Evolutionary conservation across 331 rosid genomes (phyloP).

Genomic region (Acacia concinna): DNA sequence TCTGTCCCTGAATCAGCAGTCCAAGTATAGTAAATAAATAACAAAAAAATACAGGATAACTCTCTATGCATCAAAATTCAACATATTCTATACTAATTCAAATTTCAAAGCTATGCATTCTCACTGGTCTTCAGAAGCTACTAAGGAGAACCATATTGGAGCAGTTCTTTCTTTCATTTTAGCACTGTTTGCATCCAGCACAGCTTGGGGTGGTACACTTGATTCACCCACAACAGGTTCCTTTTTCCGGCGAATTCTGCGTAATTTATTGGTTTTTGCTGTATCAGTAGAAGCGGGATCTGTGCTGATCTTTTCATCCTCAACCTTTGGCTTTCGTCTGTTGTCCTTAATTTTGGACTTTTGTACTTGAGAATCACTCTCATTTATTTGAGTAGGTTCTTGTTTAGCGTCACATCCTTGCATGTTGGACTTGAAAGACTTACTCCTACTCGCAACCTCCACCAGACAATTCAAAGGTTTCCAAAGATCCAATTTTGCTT

Average conservation of each 20-base stretch:
- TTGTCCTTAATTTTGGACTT: slow-evolving; percentile 64
- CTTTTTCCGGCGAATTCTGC: slow-evolving; percentile 70
- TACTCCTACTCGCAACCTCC: slow-evolving; percentile 89
- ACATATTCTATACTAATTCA: slow-evolving; percentile 2
- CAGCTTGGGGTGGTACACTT: slow-evolving; percentile 65
- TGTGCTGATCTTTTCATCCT: slow-evolving; percentile 53
- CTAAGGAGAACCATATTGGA: slow-evolving; percentile 89
- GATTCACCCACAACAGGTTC: slow-evolving; percentile 66
- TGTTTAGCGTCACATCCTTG: slow-evolving; percentile 59
- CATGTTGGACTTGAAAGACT: slow-evolving; percentile 66
- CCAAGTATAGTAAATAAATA: slow-evolving; percentile 28
- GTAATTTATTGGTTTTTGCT: slow-evolving; percentile 60
- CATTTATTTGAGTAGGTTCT: slow-evolving; percentile 45
- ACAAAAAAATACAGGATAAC: background rate
- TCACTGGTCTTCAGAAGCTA: slow-evolving; percentile 92
- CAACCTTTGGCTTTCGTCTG: slow-evolving; percentile 63
- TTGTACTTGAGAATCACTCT: slow-evolving; percentile 47
- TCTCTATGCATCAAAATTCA: slow-evolving; percentile 13
- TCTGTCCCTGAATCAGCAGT: slow-evolving; percentile 68
- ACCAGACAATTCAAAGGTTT: slow-evolving; percentile 86
- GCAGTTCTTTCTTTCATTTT: slow-evolving; percentile 48
- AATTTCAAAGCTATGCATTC: slow-evolving; percentile 38
- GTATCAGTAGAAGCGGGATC: slow-evolving; percentile 47
- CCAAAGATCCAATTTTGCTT: slow-evolving; percentile 85
- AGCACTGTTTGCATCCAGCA: slow-evolving; percentile 53